Conservation (phyloP, 768 basidiomycete species). For the Tephrocybe sp. region DNA sequence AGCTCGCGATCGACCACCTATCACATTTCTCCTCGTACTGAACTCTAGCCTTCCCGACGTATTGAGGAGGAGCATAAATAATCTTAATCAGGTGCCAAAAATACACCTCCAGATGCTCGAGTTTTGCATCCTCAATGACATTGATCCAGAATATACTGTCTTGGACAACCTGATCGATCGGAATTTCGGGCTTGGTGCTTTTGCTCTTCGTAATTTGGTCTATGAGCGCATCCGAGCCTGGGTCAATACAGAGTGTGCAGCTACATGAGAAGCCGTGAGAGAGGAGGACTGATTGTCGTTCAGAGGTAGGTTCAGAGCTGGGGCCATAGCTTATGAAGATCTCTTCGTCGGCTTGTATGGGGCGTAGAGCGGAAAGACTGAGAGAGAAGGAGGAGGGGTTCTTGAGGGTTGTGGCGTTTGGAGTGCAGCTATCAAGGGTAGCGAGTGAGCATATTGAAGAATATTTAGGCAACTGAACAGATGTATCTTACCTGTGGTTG, state of each 20-base stretch:
- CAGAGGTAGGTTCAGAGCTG: neutral
- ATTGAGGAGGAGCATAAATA: too few species aligned
- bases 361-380: neutral
- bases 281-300: neutral
- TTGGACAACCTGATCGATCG: neutral
- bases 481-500: neutral
- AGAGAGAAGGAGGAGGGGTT: neutral
- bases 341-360: neutral
- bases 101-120: neutral
- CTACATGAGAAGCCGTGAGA: neutral
- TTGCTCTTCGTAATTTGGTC: neutral
- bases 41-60: too few species aligned
- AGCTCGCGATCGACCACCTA: too few species aligned
- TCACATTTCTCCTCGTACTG: too few species aligned
- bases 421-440: neutral
- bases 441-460: neutral
- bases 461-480: too few species aligned
- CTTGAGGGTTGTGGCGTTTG: neutral
- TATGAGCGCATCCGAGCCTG: neutral
- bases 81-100: neutral
- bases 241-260: neutral
- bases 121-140: neutral
- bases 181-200: neutral
- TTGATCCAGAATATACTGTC: neutral
- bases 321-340: neutral